These are phyloP conservation scores for Diplodia mutila DNA, from an alignment of 2,329 filamentous ascomycete genomes.

Conservation along the genomic window DNA sequence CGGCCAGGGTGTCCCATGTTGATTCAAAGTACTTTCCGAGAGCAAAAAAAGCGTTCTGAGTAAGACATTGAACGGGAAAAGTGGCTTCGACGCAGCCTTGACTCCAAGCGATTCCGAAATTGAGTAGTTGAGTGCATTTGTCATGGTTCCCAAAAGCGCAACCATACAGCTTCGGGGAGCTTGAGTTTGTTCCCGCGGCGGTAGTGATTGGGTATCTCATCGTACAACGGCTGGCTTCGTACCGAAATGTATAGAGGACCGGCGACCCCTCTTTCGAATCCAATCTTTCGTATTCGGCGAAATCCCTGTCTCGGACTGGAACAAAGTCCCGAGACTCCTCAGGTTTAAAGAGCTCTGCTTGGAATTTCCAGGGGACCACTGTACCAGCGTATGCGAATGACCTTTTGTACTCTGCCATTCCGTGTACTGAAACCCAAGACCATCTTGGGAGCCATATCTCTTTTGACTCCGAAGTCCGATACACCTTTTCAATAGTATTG, in stretches of 20 bases:
- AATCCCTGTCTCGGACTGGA: neutral
- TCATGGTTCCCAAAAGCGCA: rapidly evolving
- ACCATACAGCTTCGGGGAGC: no score
- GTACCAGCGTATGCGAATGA: neutral
- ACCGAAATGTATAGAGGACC: neutral
- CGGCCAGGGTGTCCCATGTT: neutral
- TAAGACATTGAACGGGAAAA: neutral
- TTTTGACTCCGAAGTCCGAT: neutral
- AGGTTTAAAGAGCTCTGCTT: neutral
- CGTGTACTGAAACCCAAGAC: neutral
- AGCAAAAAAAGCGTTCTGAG: neutral
- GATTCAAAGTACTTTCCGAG: neutral
- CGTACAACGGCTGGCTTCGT: no score
- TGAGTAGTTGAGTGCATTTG: neutral
- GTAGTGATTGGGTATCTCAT: neutral
- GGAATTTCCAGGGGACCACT: neutral
- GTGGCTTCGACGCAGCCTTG: neutral
- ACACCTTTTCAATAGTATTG: neutral
- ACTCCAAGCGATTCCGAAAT: neutral
- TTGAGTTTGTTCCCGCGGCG: no score
- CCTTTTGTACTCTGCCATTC: rapidly evolving
- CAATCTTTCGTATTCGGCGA: no score
- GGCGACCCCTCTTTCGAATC: neutral
- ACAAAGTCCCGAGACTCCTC: neutral
- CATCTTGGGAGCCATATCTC: neutral